These are phyloP conservation scores for Nakazawaea holstii DNA, from an alignment of 805 yeast genomes.

Conservation along the genomic window DNA sequence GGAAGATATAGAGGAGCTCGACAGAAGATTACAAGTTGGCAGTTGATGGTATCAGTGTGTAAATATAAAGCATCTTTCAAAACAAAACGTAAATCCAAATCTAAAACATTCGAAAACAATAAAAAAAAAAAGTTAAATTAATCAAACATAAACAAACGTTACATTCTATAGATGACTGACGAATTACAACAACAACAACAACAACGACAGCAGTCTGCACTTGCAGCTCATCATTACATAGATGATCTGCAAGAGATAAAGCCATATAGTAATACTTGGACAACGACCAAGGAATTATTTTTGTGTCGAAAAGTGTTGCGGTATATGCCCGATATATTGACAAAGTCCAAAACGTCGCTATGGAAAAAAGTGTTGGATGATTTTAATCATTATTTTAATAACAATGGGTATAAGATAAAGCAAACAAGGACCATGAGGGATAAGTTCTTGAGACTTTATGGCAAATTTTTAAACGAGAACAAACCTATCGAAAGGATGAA, in stretches of 20 bases:
- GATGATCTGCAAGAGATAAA: neutral
- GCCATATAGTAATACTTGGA: slow-evolving; percentile 2
- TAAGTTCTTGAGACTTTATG: slow-evolving; percentile 4
- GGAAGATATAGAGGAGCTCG: slow-evolving; percentile 6
- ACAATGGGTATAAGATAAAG: neutral
- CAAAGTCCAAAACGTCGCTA: neutral
- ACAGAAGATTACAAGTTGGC: neutral
- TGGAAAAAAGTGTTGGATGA: slow-evolving; percentile 6
- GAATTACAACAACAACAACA: neutral
- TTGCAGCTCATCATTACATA: neutral
- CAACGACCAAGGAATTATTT: slow-evolving; percentile 1
- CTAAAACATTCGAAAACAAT: neutral
- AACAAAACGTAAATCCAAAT: too few species aligned
- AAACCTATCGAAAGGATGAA: neutral
- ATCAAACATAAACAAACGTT: neutral
- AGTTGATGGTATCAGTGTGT: too few species aligned
- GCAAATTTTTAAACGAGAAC: neutral
- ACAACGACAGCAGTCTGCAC: neutral
- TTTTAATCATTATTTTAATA: slow-evolving; percentile 1
- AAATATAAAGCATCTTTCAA: too few species aligned
- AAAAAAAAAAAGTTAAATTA: neutral
- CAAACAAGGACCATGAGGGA: slow-evolving; percentile 7
- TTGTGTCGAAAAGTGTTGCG: slow-evolving; percentile 1
- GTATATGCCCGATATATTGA: slow-evolving; percentile 6
- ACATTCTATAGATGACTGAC: neutral